Base-by-base conservation (phyloP, 805 yeast species). In the Myxozyma neotropica region DNA sequence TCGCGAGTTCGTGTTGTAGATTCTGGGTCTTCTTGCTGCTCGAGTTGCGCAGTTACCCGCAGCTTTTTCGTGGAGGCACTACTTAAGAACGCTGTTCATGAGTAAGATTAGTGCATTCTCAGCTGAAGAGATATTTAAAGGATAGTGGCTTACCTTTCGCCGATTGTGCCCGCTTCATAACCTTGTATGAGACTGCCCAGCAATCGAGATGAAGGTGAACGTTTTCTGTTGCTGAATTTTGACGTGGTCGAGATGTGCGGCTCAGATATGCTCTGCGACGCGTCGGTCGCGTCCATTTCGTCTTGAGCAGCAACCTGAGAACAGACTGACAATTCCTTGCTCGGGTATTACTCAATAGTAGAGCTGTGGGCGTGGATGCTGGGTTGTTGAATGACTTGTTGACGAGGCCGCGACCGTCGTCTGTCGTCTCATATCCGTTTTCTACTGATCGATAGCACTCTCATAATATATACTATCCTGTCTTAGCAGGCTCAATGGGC, bases 111-210 rank as follows among this genome's bases (percentile, higher is more conserved):
- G 19, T 43, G 6, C 17, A 49, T 38, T 17, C 1, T 38, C 10
- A 4, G 8, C 17, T 19, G 43, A 15, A n/a, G 2, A 12, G 35
- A 36, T n/a, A 17, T 35, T 17, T 12, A 13, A 17, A n/a, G 15
- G 2, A 31, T 13, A 24, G 52, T 17, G n/a, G 52, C 26, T 7
- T 39, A 57, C 60, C 57, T 23, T 45, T 50, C 19, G 60, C 60
- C 31, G 60, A 57, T 27, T 54, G 45, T 45, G 26, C 52, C 36
- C 40, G 38, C n/a, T 48, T 48, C 53, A 48, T 48, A n/a, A 7
- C 43, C 21, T 19, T 7, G 7, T 15, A 26, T 7, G 3, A 27
- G 49, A 12, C 19, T 4, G n/a, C 23, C 49, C 15, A 23, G 15
- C 45, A 17, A 24, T 24, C 31, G 31, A 21, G 47, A 43, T 23